Evolutionary conservation across 148 eudicot genomes (phyloP).

Genomic region (Cornus florida): DNA sequence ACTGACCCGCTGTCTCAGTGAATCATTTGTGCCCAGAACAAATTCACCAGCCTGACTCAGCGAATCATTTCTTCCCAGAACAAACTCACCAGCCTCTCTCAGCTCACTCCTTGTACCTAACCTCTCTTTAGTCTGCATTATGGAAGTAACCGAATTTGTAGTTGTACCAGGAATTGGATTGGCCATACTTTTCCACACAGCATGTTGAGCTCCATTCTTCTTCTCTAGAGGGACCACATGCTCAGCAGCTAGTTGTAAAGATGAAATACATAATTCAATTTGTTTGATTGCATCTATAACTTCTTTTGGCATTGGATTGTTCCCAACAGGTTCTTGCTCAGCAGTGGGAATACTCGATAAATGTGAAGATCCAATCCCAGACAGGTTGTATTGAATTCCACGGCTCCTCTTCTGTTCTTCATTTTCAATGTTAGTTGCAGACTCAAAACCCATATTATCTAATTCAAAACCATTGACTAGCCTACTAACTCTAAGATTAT

Average conservation of each 20-base stretch:
- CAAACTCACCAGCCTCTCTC: background rate
- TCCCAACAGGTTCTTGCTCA: conserved; percentile 13
- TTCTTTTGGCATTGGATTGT: conserved; percentile 31
- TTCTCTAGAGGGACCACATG: conserved; percentile 8
- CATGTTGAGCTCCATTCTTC: conserved; percentile 1
- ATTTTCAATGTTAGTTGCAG: background rate
- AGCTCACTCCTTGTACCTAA: background rate
- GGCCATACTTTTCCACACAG: conserved; percentile 1
- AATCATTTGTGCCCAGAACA: conserved; percentile 5
- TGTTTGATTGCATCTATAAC: conserved; percentile 43
- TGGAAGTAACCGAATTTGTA: conserved; percentile 3
- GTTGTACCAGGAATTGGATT: conserved; percentile 14
- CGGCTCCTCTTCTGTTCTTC: background rate
- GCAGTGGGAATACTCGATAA: background rate
- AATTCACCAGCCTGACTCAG: background rate
- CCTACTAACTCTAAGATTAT: background rate
- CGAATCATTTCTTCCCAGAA: conserved; percentile 4
- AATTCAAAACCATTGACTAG: conserved; percentile 12
- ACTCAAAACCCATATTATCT: background rate
- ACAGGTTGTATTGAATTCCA: conserved; percentile 3
- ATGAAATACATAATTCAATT: conserved; percentile 40
- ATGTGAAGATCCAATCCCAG: conserved; percentile 4
- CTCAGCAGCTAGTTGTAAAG: conserved; percentile 31
- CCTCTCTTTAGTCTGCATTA: background rate
- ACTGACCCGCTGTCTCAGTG: background rate